Base-by-base conservation (phyloP, 2,329 filamentous ascomycete species). In the Pyrenophora tritici-repentis region DNA sequence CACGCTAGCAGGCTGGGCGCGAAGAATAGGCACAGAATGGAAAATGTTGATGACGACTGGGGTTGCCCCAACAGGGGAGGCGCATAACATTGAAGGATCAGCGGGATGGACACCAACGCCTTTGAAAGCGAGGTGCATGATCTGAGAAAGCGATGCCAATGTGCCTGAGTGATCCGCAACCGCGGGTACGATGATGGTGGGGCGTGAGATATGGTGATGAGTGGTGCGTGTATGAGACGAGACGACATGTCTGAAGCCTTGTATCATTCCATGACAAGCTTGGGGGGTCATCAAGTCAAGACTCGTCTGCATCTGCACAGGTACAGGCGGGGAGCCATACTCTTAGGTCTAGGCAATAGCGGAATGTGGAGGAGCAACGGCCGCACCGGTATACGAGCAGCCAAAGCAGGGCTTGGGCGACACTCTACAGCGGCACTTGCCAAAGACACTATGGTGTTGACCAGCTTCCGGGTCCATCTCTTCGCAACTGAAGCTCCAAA, bases 81-180 rank as follows among this genome's bases (percentile, higher is more conserved):
- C 38, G 44, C 49, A 52, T 47, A 22, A 42, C 34, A 12, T 29
- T 47, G 33, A 29, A 33, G 38, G 43, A 47, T 52, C 35, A 42
- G 34, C 29, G 34, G 29, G 47, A 20, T 17, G 37, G 29, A 39
- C 32, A 29, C 50, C 43, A 49, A 48, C 49, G 43, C 35, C 16
- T 39, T 43, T 16, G 16, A 38, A 40, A 22, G 13, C 34, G 13
- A 39, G 26, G 20, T 49, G 50, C 50, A 53, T 48, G 50, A 44
- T 44, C 44, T 53, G 50, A 53, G 5, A 43, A 52, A 8, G 33
- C 49, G 49, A 52, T 48, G 39, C 29, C 34, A 44, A 52, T 39
- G 44, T 52, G 33, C 49, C 49, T 51, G 49, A 47, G 20, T 43
- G 49, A 42, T 51, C 37, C 43, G 18, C 33, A 42, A 37, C 26